These are phyloP conservation scores for Amauroascus niger DNA, from an alignment of 2,329 filamentous ascomycete species.

Conservation along the genomic window DNA sequence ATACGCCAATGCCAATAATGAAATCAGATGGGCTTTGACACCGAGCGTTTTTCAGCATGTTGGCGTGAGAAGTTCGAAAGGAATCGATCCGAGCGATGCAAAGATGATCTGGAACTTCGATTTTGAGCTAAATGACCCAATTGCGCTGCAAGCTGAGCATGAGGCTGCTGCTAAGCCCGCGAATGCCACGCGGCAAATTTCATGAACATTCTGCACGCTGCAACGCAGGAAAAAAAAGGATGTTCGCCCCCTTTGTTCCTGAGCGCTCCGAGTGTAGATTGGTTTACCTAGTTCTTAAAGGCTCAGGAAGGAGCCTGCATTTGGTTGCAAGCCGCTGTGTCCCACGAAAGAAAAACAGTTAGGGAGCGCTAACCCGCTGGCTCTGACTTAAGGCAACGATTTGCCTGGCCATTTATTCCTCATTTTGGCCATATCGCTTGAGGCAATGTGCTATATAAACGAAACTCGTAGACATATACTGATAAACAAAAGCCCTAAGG, in stretches of 20 bases:
- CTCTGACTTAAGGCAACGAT: background rate
- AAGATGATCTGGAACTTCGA: conserved; percentile 10
- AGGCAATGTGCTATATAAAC: no score
- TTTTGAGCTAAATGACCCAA: conserved; percentile 13
- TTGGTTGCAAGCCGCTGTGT: background rate
- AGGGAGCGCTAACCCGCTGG: no score
- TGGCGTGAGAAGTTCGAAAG: conserved; percentile 11
- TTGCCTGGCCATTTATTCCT: no score
- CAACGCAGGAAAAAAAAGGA: background rate
- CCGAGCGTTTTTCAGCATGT: conserved; percentile 12
- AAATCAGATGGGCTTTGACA: conserved; percentile 14
- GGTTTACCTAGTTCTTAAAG: background rate
- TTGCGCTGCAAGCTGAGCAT: conserved; percentile 10
- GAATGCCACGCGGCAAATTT: background rate
- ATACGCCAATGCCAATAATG: conserved; percentile 10
- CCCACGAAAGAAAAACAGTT: background rate
- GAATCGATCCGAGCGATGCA: background rate
- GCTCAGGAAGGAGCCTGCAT: background rate
- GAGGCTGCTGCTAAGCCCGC: background rate
- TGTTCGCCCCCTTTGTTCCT: background rate
- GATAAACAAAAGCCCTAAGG: no score
- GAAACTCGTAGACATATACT: no score
- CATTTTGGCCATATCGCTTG: no score
- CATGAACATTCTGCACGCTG: background rate
- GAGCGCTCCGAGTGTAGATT: background rate